These are phyloP conservation scores for Camellia sinensis DNA, from an alignment of 148 eudicot species.

Conservation along the genomic window DNA sequence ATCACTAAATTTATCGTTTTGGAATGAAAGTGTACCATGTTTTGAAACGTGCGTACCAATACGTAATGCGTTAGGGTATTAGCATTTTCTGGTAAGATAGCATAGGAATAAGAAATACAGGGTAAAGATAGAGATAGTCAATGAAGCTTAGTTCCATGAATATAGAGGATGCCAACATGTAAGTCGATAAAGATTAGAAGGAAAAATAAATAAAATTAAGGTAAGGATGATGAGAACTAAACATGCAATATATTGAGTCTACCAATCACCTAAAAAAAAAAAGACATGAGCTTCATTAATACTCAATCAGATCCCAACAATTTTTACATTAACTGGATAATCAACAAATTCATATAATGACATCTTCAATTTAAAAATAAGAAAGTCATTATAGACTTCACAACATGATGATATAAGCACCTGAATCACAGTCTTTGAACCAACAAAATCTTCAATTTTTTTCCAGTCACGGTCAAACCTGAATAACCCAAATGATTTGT, in stretches of 20 bases:
- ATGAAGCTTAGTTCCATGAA: no score
- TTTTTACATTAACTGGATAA: not conserved
- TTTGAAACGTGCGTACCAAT: no score
- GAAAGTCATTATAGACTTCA: not conserved
- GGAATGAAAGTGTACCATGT: no score
- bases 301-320: not conserved
- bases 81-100: no score
- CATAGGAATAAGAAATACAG: no score
- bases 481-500: slow-evolving; percentile 19
- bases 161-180: no score
- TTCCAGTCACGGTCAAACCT: slow-evolving; percentile 98
- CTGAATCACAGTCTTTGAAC: slow-evolving; percentile 91
- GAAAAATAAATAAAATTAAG: no score
- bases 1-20: no score
- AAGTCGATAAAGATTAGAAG: no score
- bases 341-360: not conserved
- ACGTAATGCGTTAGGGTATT: no score
- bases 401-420: slow-evolving; percentile 34
- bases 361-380: not conserved
- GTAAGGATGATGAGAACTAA: not conserved
- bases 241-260: not conserved
- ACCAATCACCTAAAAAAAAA: not conserved
- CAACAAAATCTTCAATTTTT: slow-evolving; percentile 94
- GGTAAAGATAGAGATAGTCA: no score
- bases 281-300: not conserved